Percentiles rank a stretch among this genome's conserved stretches.
These are phyloP conservation scores for Cryphonectria naterciae DNA, from an alignment of 2,329 filamentous ascomycete species.

Conservation along the genomic window DNA sequence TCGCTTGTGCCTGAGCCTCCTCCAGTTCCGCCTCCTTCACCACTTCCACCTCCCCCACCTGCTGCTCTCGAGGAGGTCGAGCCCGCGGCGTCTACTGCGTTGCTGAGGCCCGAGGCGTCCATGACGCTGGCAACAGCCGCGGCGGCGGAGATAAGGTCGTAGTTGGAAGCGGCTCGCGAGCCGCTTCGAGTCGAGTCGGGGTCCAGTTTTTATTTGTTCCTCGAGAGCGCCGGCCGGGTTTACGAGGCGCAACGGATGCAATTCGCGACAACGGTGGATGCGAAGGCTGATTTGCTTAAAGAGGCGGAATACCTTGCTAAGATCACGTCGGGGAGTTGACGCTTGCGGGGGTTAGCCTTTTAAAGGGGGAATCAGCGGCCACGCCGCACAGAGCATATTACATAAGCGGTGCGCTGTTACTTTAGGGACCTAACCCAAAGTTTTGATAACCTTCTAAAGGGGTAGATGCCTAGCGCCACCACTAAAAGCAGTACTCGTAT, in stretches of 20 bases:
- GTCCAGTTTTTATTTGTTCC: slow-evolving; percentile 23
- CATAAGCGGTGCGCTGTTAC: not conserved
- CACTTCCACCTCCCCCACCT: not conserved
- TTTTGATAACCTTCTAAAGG: slow-evolving; percentile 15
- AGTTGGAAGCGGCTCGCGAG: not conserved
- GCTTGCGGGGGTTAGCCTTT: slow-evolving; percentile 23
- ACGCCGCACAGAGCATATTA: slow-evolving; percentile 9
- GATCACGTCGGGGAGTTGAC: slow-evolving; percentile 6
- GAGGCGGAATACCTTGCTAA: slow-evolving; percentile 23
- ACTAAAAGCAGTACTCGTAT: not conserved
- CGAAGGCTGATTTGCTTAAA: slow-evolving; percentile 25
- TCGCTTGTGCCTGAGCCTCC: not conserved
- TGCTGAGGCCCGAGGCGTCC: slow-evolving; percentile 20
- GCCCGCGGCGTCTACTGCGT: not conserved
- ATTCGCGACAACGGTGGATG: slow-evolving; percentile 23
- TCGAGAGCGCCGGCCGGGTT: slow-evolving; percentile 18
- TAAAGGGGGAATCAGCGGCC: slow-evolving; percentile 11
- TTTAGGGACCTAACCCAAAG: not conserved
- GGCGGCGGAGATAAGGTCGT: slow-evolving; percentile 23
- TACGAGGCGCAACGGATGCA: slow-evolving; percentile 29
- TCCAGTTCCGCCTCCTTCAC: not conserved
- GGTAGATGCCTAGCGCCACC: not conserved
- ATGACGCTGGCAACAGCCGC: slow-evolving; percentile 22
- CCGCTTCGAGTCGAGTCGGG: not conserved
- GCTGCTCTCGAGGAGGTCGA: not conserved